Evolutionary conservation across 176 grass and related monocot species (phyloP), one percentile per base, ranked within the genome.

Genomic region (Raddia guianensis): DNA sequence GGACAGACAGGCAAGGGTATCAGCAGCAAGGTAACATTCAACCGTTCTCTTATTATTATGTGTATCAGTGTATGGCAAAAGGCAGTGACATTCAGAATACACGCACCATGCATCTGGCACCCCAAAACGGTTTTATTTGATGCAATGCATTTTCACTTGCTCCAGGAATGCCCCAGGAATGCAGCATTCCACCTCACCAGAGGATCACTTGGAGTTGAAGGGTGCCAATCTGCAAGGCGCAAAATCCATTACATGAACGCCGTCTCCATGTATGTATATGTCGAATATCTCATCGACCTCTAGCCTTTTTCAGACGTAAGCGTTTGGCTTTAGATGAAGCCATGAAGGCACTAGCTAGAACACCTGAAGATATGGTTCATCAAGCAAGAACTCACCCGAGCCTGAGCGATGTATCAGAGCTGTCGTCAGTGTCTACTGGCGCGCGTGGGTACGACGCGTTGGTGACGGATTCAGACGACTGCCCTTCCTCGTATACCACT

Each of bases 381-480:
- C 4, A 15, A 12, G 44, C 37, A 27, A 75, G 45, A 53, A 78
- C 76, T 86, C 85, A 97, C 91, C 90, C 87, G 18, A 94, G 86
- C 84, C 83, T 90, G 42, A 97, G 91, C 7, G 72, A 83, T 10
- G 83, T 91, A 66, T 97, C 86, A 3, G 85, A 83, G 80, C 82
- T 82, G 47, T 87, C 81, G 0, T 91, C 81, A 7, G 65, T 48
- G 82, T 86, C 82, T 8, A 57, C 34, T 19, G 85, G 55, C 11
- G 68, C 11, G 65, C 56, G 78, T 1, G 34, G 61, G 51, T 88
- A 75, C 2, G 86, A 86, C 2, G 83, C 37, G 68, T 92, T 92
- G 14, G 87, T 93, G 16, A 91, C 81, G 12, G 91, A 94, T 78
- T 97, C 89, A 64, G 89, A 86, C 9, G 89, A 97, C 48, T 78